These are phyloP conservation scores for Suillus subalutaceus DNA, from an alignment of 768 basidiomycete species.

Conservation along the genomic window DNA sequence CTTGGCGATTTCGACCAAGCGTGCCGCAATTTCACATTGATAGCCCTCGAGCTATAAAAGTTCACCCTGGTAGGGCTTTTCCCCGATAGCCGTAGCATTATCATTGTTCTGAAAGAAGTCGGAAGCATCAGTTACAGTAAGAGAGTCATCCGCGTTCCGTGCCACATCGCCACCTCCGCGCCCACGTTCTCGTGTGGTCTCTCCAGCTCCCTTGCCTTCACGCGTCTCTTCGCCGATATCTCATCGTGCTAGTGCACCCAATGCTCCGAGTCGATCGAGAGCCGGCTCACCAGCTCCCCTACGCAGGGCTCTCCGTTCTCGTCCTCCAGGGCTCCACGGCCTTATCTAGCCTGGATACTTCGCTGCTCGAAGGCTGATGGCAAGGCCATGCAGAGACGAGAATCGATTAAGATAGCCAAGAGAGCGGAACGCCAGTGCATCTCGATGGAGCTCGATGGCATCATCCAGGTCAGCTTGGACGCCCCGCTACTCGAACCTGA, in stretches of 20 bases:
- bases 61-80: no score
- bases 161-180: constrained; percentile 20
- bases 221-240: constrained; percentile 23
- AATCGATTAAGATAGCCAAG: no score
- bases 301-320: constrained; percentile 30
- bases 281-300: constrained; percentile 25
- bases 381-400: background rate
- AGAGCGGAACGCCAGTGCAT: background rate
- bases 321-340: constrained; percentile 29
- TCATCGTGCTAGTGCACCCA: constrained; percentile 35
- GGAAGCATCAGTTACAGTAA: no score
- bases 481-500: background rate
- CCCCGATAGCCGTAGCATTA: no score
- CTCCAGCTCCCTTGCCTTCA: constrained; percentile 15
- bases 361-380: background rate
- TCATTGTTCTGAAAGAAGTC: no score
- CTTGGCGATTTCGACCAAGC: no score
- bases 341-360: background rate
- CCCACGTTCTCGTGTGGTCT: constrained; percentile 38
- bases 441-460: background rate
- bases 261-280: constrained; percentile 24
- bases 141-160: constrained; percentile 30
- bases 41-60: no score
- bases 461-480: background rate
- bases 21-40: no score